Conservation (phyloP, 352 stramenopile genomes). For the Phytopythium oedochilum region DNA sequence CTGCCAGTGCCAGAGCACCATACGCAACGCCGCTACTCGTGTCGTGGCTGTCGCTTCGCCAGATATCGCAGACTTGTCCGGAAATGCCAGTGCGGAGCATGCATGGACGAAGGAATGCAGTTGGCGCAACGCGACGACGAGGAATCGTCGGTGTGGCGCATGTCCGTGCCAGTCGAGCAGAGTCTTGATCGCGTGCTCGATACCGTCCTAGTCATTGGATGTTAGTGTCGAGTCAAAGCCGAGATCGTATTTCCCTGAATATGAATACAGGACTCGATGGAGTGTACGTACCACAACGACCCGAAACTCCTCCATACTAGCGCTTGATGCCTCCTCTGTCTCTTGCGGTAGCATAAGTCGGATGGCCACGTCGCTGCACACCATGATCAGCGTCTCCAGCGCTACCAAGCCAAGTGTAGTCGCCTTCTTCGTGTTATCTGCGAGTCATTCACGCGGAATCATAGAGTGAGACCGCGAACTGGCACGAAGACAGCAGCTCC, state of each 20-base stretch:
- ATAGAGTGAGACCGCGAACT: background rate
- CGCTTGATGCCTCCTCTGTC: background rate
- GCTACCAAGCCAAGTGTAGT: conserved; percentile 49
- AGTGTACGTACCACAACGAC: conserved; percentile 9
- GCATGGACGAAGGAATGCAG: background rate
- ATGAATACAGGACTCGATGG: too few species aligned
- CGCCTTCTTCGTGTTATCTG: conserved; percentile 14
- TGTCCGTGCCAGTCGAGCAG: conserved; percentile 20
- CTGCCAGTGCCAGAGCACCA: conserved; percentile 68
- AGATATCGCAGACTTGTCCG: background rate
- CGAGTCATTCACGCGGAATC: background rate
- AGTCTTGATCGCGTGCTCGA: conserved; percentile 8
- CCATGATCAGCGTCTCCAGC: conserved; percentile 45
- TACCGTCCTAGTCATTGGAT: conserved; percentile 3
- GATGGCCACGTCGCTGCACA: conserved; percentile 24
- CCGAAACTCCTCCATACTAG: background rate
- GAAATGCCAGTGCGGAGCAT: background rate
- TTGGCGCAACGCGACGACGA: background rate
- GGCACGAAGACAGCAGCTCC: background rate
- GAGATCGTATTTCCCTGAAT: too few species aligned
- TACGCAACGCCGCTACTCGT: conserved; percentile 9
- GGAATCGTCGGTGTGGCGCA: conserved; percentile 19
- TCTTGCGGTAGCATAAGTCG: conserved; percentile 13
- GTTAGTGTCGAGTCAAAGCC: too few species aligned
- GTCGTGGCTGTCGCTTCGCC: background rate